Percentiles rank a stretch among this genome's conserved stretches.
Evolutionary conservation across 2,329 filamentous ascomycete species (phyloP).

Genomic region (Ciborinia camelliae): DNA sequence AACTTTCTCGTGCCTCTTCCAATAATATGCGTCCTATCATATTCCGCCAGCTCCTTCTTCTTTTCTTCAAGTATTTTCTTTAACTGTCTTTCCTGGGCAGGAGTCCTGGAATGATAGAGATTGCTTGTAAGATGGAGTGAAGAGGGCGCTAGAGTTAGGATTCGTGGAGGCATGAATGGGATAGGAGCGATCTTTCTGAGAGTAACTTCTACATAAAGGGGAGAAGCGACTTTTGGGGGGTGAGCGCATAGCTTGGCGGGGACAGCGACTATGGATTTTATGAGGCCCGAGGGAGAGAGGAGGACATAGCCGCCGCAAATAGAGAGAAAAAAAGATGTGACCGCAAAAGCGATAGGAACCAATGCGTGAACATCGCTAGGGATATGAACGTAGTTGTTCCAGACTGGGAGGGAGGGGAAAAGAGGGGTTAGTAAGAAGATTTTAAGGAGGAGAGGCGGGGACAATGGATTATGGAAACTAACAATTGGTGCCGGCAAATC

Average conservation of each 20-base stretch:
- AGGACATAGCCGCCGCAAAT: slow-evolving; percentile 59
- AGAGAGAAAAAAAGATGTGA: slow-evolving; percentile 57
- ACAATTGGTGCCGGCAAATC: slow-evolving; percentile 50
- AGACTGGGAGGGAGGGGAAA: slow-evolving; percentile 26
- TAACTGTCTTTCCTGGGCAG: slow-evolving; percentile 28
- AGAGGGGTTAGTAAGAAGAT: not conserved
- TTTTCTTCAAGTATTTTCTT: slow-evolving; percentile 38
- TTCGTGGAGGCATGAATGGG: slow-evolving; percentile 29
- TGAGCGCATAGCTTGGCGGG: slow-evolving; percentile 25
- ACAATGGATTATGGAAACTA: not conserved
- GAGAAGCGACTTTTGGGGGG: not conserved
- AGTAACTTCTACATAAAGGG: slow-evolving; percentile 51
- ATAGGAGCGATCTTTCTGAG: slow-evolving; percentile 35
- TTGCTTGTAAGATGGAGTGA: slow-evolving; percentile 7
- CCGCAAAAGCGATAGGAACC: slow-evolving; percentile 55
- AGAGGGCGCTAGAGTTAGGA: slow-evolving; percentile 24
- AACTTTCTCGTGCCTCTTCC: slow-evolving; percentile 55
- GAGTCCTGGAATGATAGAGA: slow-evolving; percentile 16
- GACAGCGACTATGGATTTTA: slow-evolving; percentile 43
- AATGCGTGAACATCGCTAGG: slow-evolving; percentile 52
- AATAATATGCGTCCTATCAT: slow-evolving; percentile 54
- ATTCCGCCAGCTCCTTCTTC: slow-evolving; percentile 39
- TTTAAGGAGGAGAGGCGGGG: not conserved
- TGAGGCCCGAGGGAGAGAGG: slow-evolving; percentile 53
- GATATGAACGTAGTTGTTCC: slow-evolving; percentile 47